Evolutionary conservation across 805 yeast species (phyloP).

Genomic region (Tetrapisispora fleetii): DNA sequence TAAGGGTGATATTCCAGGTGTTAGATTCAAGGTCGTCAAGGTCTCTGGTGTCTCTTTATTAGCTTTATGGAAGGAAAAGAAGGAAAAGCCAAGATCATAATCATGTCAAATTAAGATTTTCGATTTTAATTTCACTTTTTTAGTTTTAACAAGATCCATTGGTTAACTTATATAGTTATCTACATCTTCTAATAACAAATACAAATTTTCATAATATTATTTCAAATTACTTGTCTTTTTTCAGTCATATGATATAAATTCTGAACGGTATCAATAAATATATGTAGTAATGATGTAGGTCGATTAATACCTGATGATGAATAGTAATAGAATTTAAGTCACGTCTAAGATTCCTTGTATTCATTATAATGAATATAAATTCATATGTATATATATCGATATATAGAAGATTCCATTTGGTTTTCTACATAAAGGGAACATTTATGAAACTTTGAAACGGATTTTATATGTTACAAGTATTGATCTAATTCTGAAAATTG

Average conservation of each 20-base stretch:
- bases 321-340: too few species aligned
- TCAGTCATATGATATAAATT: too few species aligned
- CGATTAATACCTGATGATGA: too few species aligned
- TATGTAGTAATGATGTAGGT: too few species aligned
- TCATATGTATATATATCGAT: neutral
- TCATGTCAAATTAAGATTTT: conserved; percentile 1
- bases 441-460: neutral
- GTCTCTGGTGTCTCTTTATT: conserved; percentile 99
- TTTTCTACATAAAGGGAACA: neutral
- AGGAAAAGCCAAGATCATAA: conserved; percentile 99
- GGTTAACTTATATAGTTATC: conserved; percentile 1
- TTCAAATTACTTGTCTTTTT: neutral
- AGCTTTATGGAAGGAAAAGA: conserved; percentile 99
- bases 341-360: neutral
- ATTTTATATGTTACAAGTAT: neutral
- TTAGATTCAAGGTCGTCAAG: conserved; percentile 99
- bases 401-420: neutral
- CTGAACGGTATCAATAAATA: too few species aligned
- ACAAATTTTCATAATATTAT: conserved; percentile 2
- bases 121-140: conserved; percentile 1
- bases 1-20: conserved; percentile 99
- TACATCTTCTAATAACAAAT: conserved; percentile 1
- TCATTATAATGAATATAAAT: neutral
- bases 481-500: neutral
- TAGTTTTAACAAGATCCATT: neutral